phyloP scores from a whole-genome alignment of 345 rosid genomes.

The Lepidium africanum region DNA sequence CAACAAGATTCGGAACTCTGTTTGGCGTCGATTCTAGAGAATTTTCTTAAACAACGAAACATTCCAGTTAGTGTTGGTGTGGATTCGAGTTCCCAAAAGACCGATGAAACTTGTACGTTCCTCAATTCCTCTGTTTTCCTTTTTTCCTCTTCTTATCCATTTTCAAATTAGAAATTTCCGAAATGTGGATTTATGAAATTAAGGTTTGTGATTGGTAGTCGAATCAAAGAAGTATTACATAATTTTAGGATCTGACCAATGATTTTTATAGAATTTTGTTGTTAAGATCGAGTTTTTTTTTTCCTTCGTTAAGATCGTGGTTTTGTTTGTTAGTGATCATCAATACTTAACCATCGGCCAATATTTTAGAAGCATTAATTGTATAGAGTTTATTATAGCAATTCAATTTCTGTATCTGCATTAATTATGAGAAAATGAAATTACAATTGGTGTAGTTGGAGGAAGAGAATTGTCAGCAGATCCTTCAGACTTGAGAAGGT shows the following conservation, averaged over 20 bases:
- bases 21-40: slow-evolving; percentile 66
- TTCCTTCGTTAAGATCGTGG: neutral
- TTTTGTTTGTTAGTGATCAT: neutral
- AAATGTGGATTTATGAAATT: neutral
- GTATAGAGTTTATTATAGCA: neutral
- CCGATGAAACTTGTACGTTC: slow-evolving; percentile 61
- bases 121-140: neutral
- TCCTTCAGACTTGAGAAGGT: slow-evolving; percentile 63
- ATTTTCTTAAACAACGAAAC: slow-evolving; percentile 51
- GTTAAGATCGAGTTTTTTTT: neutral
- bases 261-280: no score
- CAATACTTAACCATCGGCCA: neutral
- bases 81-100: slow-evolving; percentile 40
- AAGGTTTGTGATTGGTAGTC: slow-evolving; percentile 1
- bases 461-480: slow-evolving; percentile 71
- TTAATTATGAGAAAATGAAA: neutral
- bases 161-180: neutral
- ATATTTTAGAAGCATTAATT: neutral
- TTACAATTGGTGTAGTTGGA: slow-evolving; percentile 54
- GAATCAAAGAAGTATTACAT: neutral
- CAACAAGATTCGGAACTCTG: slow-evolving; percentile 39
- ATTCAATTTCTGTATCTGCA: neutral
- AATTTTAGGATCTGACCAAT: neutral
- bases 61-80: slow-evolving; percentile 23
- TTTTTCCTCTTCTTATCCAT: neutral